Evolutionary conservation across 768 basidiomycete species (phyloP).

Genomic region (Pisolithus sp.): DNA sequence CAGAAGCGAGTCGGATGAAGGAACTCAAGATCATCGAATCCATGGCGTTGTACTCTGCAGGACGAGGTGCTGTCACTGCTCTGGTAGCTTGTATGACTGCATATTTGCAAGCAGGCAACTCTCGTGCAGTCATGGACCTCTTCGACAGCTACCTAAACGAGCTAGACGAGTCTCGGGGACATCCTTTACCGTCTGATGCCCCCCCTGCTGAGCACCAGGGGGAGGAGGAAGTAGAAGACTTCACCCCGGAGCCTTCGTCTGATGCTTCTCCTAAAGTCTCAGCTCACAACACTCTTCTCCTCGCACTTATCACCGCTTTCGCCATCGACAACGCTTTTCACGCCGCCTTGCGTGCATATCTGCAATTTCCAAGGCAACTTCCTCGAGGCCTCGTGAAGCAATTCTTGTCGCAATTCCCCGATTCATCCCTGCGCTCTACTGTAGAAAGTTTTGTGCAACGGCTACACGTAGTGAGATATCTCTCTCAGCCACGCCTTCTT

Average conservation of each 20-base stretch:
- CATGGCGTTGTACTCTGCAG: slow-evolving; percentile 47
- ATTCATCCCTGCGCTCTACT: slow-evolving; percentile 34
- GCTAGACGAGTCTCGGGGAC: slow-evolving; percentile 14
- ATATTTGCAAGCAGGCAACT: slow-evolving; percentile 36
- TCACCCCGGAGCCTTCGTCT: slow-evolving; percentile 18
- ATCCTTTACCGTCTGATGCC: slow-evolving; percentile 13
- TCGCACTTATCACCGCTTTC: slow-evolving; percentile 54
- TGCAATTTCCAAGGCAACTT: slow-evolving; percentile 34
- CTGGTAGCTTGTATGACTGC: slow-evolving; percentile 45
- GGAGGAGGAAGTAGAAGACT: slow-evolving; percentile 18
- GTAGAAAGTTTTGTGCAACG: slow-evolving; percentile 40
- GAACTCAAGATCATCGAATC: slow-evolving; percentile 32
- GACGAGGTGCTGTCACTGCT: slow-evolving; percentile 37
- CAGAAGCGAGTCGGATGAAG: slow-evolving; percentile 20
- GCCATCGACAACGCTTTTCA: slow-evolving; percentile 53
- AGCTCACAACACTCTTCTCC: slow-evolving; percentile 34
- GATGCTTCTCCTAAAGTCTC: slow-evolving; percentile 8
- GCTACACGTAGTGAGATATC: slow-evolving; percentile 44
- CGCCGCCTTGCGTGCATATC: slow-evolving; percentile 42
- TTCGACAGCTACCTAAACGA: slow-evolving; percentile 34
- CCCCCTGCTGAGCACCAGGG: slow-evolving; percentile 6
- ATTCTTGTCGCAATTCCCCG: slow-evolving; percentile 35
- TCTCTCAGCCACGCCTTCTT: slow-evolving; percentile 45
- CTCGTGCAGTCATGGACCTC: slow-evolving; percentile 38
- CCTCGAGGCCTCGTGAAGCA: slow-evolving; percentile 27